Evolutionary conservation across 352 stramenopile species (phyloP).

Genomic region (Globisporangium cystogenes): DNA sequence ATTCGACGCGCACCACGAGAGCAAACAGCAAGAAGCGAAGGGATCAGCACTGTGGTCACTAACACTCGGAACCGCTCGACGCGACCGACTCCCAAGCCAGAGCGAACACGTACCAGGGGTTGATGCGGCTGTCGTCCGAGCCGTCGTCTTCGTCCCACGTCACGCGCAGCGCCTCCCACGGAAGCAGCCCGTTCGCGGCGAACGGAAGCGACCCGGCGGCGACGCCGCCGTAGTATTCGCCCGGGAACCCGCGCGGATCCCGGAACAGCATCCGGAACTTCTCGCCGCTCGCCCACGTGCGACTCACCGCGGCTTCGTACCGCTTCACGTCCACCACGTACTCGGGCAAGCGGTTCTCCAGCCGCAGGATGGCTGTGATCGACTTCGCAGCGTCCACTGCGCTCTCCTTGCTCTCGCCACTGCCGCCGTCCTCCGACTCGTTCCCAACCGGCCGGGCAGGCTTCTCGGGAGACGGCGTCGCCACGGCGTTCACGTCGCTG

Average conservation of each 20-base stretch:
- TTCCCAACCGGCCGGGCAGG: background rate
- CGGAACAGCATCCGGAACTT: constrained; percentile 78
- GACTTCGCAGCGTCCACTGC: constrained; percentile 13
- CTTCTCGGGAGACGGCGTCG: constrained; percentile 11
- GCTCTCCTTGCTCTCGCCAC: constrained; percentile 8
- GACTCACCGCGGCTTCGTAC: constrained; percentile 54
- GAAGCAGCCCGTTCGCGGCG: constrained; percentile 48
- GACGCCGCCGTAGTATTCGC: constrained; percentile 67
- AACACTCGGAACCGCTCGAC: no score
- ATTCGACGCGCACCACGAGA: background rate
- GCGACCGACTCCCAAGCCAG: background rate
- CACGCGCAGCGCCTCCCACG: constrained; percentile 74
- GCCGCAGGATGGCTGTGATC: constrained; percentile 64
- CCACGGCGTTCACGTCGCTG: background rate
- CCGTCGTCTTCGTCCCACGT: constrained; percentile 85
- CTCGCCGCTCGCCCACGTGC: constrained; percentile 56
- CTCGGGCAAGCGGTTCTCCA: constrained; percentile 51
- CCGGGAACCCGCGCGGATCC: constrained; percentile 54
- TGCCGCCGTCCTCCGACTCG: background rate
- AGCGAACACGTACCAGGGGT: constrained; percentile 59
- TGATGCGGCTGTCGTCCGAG: constrained; percentile 75
- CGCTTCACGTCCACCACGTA: constrained; percentile 59
- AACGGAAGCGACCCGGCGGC: constrained; percentile 66
- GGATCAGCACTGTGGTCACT: no score
- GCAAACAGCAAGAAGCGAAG: no score